Base-by-base conservation (phyloP, 83 land plant genomes). In the Larix sibirica region DNA sequence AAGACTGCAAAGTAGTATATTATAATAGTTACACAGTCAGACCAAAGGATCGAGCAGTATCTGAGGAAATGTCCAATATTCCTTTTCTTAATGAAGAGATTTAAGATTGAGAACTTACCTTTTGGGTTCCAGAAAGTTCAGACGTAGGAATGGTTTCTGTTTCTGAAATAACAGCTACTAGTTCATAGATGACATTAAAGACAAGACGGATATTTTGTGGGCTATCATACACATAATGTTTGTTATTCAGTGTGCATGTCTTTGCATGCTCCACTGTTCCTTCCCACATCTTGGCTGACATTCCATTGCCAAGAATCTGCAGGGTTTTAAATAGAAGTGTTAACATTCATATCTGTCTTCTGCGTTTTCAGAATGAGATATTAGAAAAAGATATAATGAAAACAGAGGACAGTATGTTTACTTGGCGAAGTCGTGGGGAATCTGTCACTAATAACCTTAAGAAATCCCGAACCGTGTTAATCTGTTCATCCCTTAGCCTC, bases 221-320 rank as follows among this genome's bases (percentile, higher is more conserved):
- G 40, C 88, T 85, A 64, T 94, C 86, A 77, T 89, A 94, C 21
- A 94, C 92, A 81, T 95, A 90, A 12, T 87, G 78, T 80, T 94
- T 95, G 66, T 88, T 94, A 77, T 88, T 83, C 12, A 95, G 84
- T 20, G 80, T 88, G 80, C 96, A 94, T 17, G 96, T 94, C 89
- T 89, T 94, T 23, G 98, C 95, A 86, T 95, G 98, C 42, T 92
- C 96, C 60, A 95, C 89, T 9, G 96, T 91, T 21, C 83, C 90
- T 54, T 95, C 98, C 98, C 98, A 95, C 96, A 94, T 95, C 80
- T 95, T 95, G 85, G 88, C 91, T 50, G 98, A 94, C 96, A 95
- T 94, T 31, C 96, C 96, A 84, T 86, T 90, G 79, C 98, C 98
- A 63, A 95, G 90, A 33, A 92, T 85, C 98, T 95, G 83, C 68